Percentiles rank a stretch among this genome's conserved stretches.
Evolutionary conservation across 2,329 filamentous ascomycete genomes (phyloP).

Genomic region (Penicillium occitanis): DNA sequence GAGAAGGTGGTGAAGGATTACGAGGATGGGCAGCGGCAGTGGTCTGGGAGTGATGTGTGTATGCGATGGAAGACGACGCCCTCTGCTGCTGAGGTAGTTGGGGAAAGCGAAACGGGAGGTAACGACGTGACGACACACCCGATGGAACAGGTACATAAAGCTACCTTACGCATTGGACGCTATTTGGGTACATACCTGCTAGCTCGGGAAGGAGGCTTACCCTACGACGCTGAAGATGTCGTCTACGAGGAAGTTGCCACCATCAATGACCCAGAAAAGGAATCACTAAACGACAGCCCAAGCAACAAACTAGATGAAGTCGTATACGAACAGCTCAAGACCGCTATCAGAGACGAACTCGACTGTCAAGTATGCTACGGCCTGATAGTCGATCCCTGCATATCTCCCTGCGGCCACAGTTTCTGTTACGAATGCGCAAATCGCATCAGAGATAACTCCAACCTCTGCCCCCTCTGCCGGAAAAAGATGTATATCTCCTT

Average conservation of each 20-base stretch:
- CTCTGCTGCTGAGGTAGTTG: neutral
- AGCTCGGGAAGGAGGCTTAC: constrained; percentile 61
- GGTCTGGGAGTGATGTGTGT: neutral
- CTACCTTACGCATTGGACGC: constrained; percentile 55
- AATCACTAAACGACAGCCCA: neutral
- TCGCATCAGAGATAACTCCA: constrained; percentile 72
- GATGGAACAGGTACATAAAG: constrained; percentile 11
- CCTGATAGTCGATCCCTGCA: constrained; percentile 76
- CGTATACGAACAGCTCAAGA: constrained; percentile 60
- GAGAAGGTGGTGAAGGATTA: constrained; percentile 34
- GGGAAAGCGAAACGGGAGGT: constrained; percentile 1
- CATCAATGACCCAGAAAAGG: constrained; percentile 32
- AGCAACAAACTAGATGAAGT: constrained; percentile 40
- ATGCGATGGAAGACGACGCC: constrained; percentile 4
- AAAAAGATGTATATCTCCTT: constrained; percentile 58
- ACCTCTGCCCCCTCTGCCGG: constrained; percentile 78
- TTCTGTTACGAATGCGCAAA: constrained; percentile 80
- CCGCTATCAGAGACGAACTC: constrained; percentile 65
- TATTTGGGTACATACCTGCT: constrained; percentile 67
- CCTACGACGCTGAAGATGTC: constrained; percentile 56
- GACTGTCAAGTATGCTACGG: constrained; percentile 89
- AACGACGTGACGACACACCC: neutral
- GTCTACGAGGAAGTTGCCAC: constrained; percentile 43
- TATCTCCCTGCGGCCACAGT: constrained; percentile 83
- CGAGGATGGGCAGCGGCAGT: neutral